Conservation (phyloP, 495 filamentous ascomycete genomes). For the Daldinia grandis region DNA sequence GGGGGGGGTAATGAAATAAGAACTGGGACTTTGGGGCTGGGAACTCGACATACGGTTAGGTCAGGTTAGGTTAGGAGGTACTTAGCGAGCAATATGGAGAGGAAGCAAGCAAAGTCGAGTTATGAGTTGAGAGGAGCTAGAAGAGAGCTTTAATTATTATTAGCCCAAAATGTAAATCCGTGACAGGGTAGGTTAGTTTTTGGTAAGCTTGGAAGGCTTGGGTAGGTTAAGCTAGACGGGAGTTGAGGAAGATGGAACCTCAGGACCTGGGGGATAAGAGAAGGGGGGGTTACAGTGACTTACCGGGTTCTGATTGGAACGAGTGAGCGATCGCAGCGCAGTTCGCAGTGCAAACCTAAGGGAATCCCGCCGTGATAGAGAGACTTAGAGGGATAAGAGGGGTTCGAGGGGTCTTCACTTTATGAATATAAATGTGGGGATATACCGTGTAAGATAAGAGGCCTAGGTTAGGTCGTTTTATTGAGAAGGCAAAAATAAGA, state of each 20-base stretch:
- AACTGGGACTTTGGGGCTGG: neutral
- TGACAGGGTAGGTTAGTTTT: neutral
- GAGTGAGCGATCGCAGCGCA: conserved; percentile 33
- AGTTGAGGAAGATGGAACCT: conserved; percentile 17
- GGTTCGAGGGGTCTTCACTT: conserved; percentile 24
- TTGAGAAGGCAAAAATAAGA: neutral
- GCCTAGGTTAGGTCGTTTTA: neutral
- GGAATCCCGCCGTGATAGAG: conserved; percentile 3
- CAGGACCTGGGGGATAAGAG: conserved; percentile 17
- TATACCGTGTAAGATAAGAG: conserved; percentile 4
- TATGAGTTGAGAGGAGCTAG: neutral
- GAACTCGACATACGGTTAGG: neutral
- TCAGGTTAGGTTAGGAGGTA: neutral
- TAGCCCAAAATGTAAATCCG: conserved; percentile 19
- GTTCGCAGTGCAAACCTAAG: conserved; percentile 34
- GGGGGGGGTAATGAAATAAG: conserved; percentile 7
- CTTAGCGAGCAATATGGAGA: neutral
- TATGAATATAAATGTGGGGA: conserved; percentile 38
- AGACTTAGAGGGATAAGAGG: conserved; percentile 25
- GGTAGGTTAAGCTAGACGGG: conserved; percentile 21
- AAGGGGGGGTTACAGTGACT: conserved; percentile 28
- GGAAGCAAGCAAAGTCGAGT: neutral
- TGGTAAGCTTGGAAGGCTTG: neutral
- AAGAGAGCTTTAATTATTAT: conserved; percentile 21
- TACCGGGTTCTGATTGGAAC: conserved; percentile 36